Conservation (phyloP, 768 basidiomycete species). For the Piloderma croceum region DNA sequence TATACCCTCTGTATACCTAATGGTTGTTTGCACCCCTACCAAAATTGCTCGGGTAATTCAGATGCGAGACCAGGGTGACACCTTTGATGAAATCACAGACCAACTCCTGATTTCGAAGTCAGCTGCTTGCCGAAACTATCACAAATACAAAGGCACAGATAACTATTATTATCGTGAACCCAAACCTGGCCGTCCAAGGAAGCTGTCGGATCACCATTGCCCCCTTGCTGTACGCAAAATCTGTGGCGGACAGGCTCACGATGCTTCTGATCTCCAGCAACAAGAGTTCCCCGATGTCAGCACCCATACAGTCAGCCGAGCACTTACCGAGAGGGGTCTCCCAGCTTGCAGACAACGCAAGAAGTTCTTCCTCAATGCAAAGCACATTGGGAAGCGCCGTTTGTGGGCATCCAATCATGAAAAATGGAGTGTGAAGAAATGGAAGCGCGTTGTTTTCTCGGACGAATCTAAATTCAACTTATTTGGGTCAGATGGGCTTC, state of each 20-base stretch:
- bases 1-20: no score
- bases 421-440: neutral
- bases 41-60: no score
- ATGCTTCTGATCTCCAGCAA: neutral
- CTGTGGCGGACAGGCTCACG: neutral
- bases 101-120: no score
- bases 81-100: no score
- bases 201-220: neutral
- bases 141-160: neutral
- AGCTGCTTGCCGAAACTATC: neutral
- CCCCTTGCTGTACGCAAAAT: neutral
- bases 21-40: no score
- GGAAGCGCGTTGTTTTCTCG: constrained; percentile 2
- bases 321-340: neutral
- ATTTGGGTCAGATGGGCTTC: constrained; percentile 1
- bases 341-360: neutral
- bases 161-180: neutral
- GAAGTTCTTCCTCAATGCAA: neutral
- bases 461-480: constrained; percentile 2
- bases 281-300: neutral
- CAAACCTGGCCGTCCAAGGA: constrained; percentile 2
- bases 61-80: no score
- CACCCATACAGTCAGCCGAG: neutral
- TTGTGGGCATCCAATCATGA: neutral
- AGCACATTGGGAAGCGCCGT: neutral